Evolutionary conservation across 129 eudicot genomes (phyloP).

Genomic region (sunflower (Helianthus annuus)): DNA sequence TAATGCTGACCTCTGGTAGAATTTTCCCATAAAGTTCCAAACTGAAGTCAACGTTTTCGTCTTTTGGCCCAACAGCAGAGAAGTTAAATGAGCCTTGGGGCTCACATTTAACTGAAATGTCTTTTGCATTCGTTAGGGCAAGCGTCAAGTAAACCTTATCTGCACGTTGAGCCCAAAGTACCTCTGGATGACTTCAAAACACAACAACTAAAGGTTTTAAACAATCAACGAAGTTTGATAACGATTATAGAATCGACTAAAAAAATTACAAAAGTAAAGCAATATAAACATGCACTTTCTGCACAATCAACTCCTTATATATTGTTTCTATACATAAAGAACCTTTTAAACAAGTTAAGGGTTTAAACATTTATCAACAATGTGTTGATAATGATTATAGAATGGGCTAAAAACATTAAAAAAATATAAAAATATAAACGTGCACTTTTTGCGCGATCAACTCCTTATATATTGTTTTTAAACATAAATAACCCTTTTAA

Average conservation of each 20-base stretch:
- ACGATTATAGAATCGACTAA: background rate
- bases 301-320: background rate
- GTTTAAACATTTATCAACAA: too few species aligned
- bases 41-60: constrained; percentile 49
- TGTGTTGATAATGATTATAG: too few species aligned
- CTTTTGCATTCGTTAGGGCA: constrained; percentile 69
- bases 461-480: too few species aligned
- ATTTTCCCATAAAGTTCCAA: constrained; percentile 70
- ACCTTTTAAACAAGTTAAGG: too few species aligned
- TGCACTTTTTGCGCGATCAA: too few species aligned
- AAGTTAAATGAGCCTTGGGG: constrained; percentile 63
- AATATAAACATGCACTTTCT: background rate
- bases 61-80: constrained; percentile 65
- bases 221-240: background rate
- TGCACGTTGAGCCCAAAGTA: constrained; percentile 92
- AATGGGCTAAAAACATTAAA: too few species aligned
- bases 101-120: constrained; percentile 66
- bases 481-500: too few species aligned
- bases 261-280: background rate
- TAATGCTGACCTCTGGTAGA: constrained; percentile 47
- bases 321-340: too few species aligned
- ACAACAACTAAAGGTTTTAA: background rate
- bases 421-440: too few species aligned
- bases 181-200: constrained; percentile 66
- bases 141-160: constrained; percentile 78